Conservation (phyloP, 208 protist genomes). For the Trypanosoma melophagium region DNA sequence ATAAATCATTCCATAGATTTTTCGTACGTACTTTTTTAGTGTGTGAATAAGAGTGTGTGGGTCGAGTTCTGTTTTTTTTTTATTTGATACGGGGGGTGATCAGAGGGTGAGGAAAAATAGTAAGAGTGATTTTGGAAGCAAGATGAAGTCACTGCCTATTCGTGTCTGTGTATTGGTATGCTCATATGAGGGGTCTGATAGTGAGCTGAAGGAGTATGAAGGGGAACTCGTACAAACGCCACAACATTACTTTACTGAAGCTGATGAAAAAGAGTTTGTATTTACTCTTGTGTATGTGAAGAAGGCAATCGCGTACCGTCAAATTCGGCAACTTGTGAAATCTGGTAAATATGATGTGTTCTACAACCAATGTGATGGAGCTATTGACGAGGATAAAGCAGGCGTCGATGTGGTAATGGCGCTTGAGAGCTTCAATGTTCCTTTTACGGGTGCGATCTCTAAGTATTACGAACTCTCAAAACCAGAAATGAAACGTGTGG, state of each 20-base stretch:
- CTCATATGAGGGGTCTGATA: slow-evolving; percentile 86
- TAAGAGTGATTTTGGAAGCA: neutral
- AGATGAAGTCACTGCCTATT: slow-evolving; percentile 25
- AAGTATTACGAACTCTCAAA: slow-evolving; percentile 90
- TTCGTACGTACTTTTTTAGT: no score
- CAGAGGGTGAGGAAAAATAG: neutral
- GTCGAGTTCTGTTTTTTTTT: neutral
- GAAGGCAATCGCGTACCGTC: slow-evolving; percentile 81
- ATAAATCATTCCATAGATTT: no score
- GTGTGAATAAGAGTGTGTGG: no score
- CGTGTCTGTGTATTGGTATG: slow-evolving; percentile 81
- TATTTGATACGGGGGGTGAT: neutral
- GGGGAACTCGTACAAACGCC: slow-evolving; percentile 74
- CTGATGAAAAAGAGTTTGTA: slow-evolving; percentile 44
- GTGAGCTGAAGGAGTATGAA: slow-evolving; percentile 77
- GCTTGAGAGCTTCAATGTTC: slow-evolving; percentile 88
- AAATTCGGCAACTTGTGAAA: slow-evolving; percentile 81
- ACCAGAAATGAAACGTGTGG: slow-evolving; percentile 89
- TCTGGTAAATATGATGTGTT: slow-evolving; percentile 85
- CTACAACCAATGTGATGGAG: slow-evolving; percentile 91
- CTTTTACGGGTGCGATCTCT: slow-evolving; percentile 86
- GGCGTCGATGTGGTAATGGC: slow-evolving; percentile 84
- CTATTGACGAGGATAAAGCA: slow-evolving; percentile 86
- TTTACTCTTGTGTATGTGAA: slow-evolving; percentile 76
- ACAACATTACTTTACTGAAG: slow-evolving; percentile 72